Percentiles rank a stretch among this genome's conserved stretches.
Conservation (phyloP, 495 filamentous ascomycete genomes). For the Lophiostoma macrostomum region DNA sequence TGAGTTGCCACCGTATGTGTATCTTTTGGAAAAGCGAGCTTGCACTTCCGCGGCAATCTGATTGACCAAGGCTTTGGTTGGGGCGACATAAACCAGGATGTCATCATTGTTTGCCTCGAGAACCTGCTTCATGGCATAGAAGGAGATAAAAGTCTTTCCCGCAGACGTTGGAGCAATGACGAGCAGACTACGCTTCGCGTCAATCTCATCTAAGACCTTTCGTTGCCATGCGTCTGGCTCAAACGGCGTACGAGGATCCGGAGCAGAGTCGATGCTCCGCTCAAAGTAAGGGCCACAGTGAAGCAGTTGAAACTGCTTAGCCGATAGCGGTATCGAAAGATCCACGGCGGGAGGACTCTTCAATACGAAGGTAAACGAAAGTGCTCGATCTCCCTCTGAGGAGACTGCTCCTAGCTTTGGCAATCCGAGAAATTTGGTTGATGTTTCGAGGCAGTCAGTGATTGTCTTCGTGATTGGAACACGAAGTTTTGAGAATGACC, state of each 20-base stretch:
- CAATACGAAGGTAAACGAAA: conserved; percentile 44
- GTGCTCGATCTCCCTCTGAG: conserved; percentile 30
- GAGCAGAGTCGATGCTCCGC: conserved; percentile 62
- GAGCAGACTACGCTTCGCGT: conserved; percentile 64
- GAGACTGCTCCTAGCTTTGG: conserved; percentile 30
- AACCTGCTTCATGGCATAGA: conserved; percentile 78
- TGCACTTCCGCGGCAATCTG: conserved; percentile 75
- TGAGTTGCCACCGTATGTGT: conserved; percentile 54
- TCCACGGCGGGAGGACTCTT: conserved; percentile 22
- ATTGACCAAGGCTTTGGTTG: conserved; percentile 79
- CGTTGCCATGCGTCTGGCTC: conserved; percentile 74
- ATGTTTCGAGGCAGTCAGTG: conserved; percentile 24
- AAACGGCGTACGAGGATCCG: conserved; percentile 65
- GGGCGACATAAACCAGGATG: conserved; percentile 73
- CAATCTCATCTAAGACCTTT: conserved; percentile 68
- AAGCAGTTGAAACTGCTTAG: conserved; percentile 58
- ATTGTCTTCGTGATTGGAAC: conserved; percentile 40
- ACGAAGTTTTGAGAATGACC: conserved; percentile 21
- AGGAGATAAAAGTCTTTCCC: conserved; percentile 60
- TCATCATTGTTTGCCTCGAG: conserved; percentile 63
- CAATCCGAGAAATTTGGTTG: conserved; percentile 37
- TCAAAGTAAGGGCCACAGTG: conserved; percentile 73
- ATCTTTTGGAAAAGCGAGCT: conserved; percentile 64
- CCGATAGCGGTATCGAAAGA: conserved; percentile 34
- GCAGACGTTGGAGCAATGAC: conserved; percentile 76